phyloP scores from a whole-genome alignment of 495 filamentous ascomycete genomes.

The Saxophila tyrrhenica region DNA sequence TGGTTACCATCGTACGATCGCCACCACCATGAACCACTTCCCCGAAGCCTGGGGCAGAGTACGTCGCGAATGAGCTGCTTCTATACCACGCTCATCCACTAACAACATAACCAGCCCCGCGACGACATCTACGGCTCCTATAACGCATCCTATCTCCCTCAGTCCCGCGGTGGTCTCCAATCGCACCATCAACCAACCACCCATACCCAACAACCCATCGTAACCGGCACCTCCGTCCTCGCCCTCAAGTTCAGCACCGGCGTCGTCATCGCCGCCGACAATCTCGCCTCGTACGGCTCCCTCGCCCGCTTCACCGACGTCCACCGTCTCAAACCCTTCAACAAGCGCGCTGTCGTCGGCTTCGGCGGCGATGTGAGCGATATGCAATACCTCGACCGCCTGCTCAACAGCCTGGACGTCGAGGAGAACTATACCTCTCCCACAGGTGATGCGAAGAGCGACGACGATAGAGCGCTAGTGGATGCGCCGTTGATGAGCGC shows the following conservation, averaged over 20 bases:
- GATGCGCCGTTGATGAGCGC: slow-evolving; percentile 56
- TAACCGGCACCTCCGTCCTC: slow-evolving; percentile 91
- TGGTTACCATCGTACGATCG: not conserved
- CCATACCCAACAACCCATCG: slow-evolving; percentile 81
- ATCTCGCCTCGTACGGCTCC: slow-evolving; percentile 94
- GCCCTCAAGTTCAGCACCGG: slow-evolving; percentile 91
- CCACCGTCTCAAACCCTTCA: slow-evolving; percentile 76
- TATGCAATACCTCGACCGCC: slow-evolving; percentile 94
- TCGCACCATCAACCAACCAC: slow-evolving; percentile 60
- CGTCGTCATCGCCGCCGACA: slow-evolving; percentile 92
- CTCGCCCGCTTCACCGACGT: slow-evolving; percentile 94
- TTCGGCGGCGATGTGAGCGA: slow-evolving; percentile 93
- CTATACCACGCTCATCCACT: not conserved
- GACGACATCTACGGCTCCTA: slow-evolving; percentile 94
- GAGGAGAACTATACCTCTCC: slow-evolving; percentile 62
- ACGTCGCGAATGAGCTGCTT: slow-evolving; percentile 40
- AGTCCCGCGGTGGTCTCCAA: slow-evolving; percentile 28
- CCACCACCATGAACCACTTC: slow-evolving; percentile 70
- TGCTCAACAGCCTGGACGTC: slow-evolving; percentile 74
- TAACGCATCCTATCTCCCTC: slow-evolving; percentile 62
- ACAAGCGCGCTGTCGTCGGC: slow-evolving; percentile 61
- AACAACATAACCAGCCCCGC: slow-evolving; percentile 51
- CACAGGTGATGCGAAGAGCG: slow-evolving; percentile 25
- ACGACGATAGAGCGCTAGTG: not conserved
- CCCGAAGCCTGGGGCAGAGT: slow-evolving; percentile 96